A percentile compares a stretch with the other conserved stretches of the same genome.
phyloP scores from a whole-genome alignment of 345 rosid species.

The Noccaea bulbosa region DNA sequence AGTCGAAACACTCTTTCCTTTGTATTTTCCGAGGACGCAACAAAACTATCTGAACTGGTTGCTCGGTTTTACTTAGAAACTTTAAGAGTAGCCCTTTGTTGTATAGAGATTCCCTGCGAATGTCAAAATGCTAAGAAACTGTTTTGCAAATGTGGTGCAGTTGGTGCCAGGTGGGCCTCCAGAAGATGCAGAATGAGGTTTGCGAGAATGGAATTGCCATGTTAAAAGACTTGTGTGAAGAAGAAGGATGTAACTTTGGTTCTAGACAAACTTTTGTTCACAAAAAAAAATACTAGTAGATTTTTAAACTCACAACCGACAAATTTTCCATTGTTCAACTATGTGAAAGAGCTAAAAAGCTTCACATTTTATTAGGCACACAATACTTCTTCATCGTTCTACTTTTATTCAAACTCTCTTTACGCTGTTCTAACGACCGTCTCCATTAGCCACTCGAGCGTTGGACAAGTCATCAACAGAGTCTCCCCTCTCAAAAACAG shows the following conservation, averaged over 20 bases:
- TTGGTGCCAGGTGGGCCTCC: conserved; percentile 97
- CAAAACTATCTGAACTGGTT: not conserved
- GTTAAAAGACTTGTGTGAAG: not conserved
- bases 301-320: not conserved
- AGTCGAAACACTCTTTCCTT: conserved; percentile 40
- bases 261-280: conserved; percentile 28
- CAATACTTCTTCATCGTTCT: conserved; percentile 22
- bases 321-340: conserved; percentile 15
- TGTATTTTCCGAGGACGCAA: not conserved
- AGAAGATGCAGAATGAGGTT: conserved; percentile 50
- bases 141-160: conserved; percentile 52
- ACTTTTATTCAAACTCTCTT: conserved; percentile 31
- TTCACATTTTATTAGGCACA: conserved; percentile 17
- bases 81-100: not conserved
- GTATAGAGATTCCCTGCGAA: not conserved
- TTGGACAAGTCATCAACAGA: conserved; percentile 56
- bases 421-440: conserved; percentile 47
- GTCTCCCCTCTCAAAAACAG: conserved; percentile 87
- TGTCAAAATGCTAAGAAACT: not conserved
- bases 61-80: not conserved
- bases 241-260: conserved; percentile 30
- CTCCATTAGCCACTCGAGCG: conserved; percentile 44
- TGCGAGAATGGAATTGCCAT: not conserved
- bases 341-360: conserved; percentile 7
- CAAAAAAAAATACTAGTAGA: conserved; percentile 21